Evolutionary conservation across 768 basidiomycete genomes (phyloP), one percentile per base, ranked within the genome.

Genomic region (Lactarius psammicola): DNA sequence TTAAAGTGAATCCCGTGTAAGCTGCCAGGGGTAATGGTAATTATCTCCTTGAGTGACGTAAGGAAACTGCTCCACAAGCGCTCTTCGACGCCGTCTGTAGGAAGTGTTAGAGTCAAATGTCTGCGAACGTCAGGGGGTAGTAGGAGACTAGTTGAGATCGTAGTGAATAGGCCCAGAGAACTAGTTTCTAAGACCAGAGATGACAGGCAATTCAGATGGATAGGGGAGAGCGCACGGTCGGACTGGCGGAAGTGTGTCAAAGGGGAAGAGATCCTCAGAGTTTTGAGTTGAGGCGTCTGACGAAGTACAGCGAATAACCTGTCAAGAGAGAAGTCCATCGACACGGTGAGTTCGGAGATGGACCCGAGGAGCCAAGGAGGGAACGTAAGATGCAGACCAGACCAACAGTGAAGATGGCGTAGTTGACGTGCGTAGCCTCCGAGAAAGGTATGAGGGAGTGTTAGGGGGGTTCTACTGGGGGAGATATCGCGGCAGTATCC

Each of bases 391-490:
- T 62, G 60, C 0, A 62, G 60, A 8, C 60, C 13, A 20, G 60
- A 62, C 36, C 28, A 62, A 30, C 49, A 62, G 4, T 62, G 60
- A 40, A 62, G 60, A 28, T 62, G 51, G 30, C 28, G 60, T 4
- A 62, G 28, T 62, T 62, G 60, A 30, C 2, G 11, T 13, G 36
- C 28, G 33, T 40, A 15, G 34, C 60, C 60, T 30, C 51, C 60
- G 30, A 62, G 51, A 55, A 62, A 62, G 6, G 36, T 7, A 5
- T 62, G 60, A 7, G 60, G 60, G n/a, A 62, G 33, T 11, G 28
- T 40, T 20, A 54, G 26, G 36, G 60, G 9, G 2, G 53, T 7
- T 23, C 11, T 18, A 23, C 20, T 54, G 4, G 11, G 53, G 23
- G 49, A 20, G 18, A 9, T 26, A 31, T 30, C n/a, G 51, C 33